phyloP scores from a whole-genome alignment of 1,284 basidiomycete species.

The Cronartium quercuum region DNA sequence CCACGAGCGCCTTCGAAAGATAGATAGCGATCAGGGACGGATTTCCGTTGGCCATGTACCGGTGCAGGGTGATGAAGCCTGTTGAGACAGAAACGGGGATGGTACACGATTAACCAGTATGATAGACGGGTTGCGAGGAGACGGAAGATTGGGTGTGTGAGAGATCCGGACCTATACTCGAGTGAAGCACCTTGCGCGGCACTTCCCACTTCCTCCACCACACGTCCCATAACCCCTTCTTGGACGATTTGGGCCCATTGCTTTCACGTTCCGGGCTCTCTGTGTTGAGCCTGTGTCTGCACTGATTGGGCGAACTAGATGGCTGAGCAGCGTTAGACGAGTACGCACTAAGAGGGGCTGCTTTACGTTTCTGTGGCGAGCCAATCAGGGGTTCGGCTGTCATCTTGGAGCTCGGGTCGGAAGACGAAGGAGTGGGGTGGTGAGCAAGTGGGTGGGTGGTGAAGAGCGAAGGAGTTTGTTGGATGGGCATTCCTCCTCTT shows the following conservation, averaged over 20 bases:
- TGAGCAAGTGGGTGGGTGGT: too few relatives aligned
- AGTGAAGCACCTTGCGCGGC: slow-evolving; percentile 23
- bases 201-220: slow-evolving; percentile 34
- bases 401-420: too few relatives aligned
- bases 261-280: not conserved
- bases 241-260: not conserved
- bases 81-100: not conserved
- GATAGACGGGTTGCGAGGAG: not conserved
- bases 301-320: not conserved
- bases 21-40: not conserved
- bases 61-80: slow-evolving; percentile 30
- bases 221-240: not conserved
- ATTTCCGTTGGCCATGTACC: not conserved
- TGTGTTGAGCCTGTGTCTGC: not conserved
- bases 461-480: too few relatives aligned
- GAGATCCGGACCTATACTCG: slow-evolving; percentile 16
- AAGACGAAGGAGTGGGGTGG: too few relatives aligned
- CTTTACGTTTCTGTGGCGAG: slow-evolving; percentile 1
- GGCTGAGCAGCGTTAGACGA: not conserved
- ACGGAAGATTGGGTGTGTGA: not conserved
- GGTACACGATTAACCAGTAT: too few relatives aligned
- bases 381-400: not conserved
- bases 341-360: not conserved
- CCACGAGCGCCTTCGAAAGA: not conserved
- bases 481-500: too few relatives aligned